phyloP scores from a whole-genome alignment of 2,329 filamentous ascomycete species.

The Stachybotrys chartarum region DNA sequence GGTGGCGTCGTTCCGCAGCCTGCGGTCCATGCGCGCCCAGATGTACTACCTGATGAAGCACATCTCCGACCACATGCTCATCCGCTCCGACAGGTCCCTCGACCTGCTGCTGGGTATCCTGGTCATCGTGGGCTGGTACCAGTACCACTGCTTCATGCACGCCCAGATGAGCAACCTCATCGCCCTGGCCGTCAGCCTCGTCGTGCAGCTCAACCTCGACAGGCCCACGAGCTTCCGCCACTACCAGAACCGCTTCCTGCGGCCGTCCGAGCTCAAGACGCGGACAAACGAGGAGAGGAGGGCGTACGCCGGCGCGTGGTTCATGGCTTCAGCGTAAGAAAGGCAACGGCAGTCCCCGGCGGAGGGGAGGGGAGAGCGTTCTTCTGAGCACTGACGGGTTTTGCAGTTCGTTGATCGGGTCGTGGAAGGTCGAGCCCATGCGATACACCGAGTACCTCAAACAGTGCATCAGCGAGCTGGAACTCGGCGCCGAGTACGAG shows the following conservation, averaged over 20 bases:
- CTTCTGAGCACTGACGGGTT: conserved; percentile 2
- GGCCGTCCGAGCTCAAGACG: conserved; percentile 26
- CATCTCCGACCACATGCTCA: conserved; percentile 40
- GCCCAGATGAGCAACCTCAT: conserved; percentile 44
- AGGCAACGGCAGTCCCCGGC: too few species aligned
- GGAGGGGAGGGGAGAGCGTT: too few species aligned
- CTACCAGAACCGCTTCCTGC: conserved; percentile 22
- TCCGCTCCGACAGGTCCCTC: conserved; percentile 40
- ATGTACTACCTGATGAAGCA: conserved; percentile 39
- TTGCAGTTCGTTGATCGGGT: conserved; percentile 31
- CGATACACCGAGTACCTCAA: conserved; percentile 46
- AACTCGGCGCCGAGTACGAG: conserved; percentile 34
- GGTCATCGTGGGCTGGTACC: conserved; percentile 43
- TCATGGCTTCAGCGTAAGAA: conserved; percentile 44
- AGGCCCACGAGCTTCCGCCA: conserved; percentile 5
- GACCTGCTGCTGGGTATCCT: conserved; percentile 43
- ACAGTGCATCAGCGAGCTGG: conserved; percentile 39
- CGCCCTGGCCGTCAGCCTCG: conserved; percentile 37
- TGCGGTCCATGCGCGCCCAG: conserved; percentile 41
- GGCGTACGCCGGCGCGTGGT: conserved; percentile 47
- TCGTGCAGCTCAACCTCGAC: conserved; percentile 39
- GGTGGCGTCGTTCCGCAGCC: conserved; percentile 39
- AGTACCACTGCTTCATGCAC: conserved; percentile 47
- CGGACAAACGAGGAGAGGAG: conserved; percentile 45
- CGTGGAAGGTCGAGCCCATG: conserved; percentile 38